Evolutionary conservation across 2,329 filamentous ascomycete species (phyloP).

Genomic region (Fusarium multiceps): DNA sequence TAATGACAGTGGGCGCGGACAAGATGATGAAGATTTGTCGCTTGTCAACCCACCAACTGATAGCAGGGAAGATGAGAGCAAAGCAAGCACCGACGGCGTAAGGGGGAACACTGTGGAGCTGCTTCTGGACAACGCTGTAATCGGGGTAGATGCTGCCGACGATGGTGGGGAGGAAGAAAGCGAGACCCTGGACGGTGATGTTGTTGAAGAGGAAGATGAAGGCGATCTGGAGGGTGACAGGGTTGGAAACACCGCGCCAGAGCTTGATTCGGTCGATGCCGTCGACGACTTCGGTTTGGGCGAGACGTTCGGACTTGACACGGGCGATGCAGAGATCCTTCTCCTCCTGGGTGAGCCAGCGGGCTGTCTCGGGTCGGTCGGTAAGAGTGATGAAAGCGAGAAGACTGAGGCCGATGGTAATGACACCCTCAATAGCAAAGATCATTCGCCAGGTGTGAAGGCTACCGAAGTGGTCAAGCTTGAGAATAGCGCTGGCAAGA

Average conservation of each 20-base stretch:
- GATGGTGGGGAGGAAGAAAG: constrained; percentile 74
- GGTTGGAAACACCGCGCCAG: constrained; percentile 68
- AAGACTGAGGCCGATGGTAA: constrained; percentile 63
- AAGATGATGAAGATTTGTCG: constrained; percentile 67
- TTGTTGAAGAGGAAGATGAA: constrained; percentile 73
- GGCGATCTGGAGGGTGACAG: constrained; percentile 65
- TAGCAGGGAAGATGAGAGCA: constrained; percentile 65
- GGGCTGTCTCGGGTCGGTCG: constrained; percentile 72
- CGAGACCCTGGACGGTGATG: constrained; percentile 74
- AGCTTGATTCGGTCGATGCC: constrained; percentile 68
- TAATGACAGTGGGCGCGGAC: constrained; percentile 67
- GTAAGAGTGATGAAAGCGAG: constrained; percentile 72
- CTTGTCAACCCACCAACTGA: constrained; percentile 66
- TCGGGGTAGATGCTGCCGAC: constrained; percentile 72
- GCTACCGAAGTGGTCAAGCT: constrained; percentile 65
- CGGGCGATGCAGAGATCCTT: constrained; percentile 72
- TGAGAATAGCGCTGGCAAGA: constrained; percentile 70
- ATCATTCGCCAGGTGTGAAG: constrained; percentile 75
- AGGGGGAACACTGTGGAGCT: constrained; percentile 73
- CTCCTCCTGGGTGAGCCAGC: constrained; percentile 72
- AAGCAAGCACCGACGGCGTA: constrained; percentile 73
- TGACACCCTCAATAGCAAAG: constrained; percentile 76
- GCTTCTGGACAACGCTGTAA: constrained; percentile 66
- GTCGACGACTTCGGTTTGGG: constrained; percentile 69
- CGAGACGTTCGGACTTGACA: constrained; percentile 68